Percentiles rank a stretch among this genome's conserved stretches.
Evolutionary conservation across 768 basidiomycete species (phyloP).

Genomic region (Butyriboletus loyo): DNA sequence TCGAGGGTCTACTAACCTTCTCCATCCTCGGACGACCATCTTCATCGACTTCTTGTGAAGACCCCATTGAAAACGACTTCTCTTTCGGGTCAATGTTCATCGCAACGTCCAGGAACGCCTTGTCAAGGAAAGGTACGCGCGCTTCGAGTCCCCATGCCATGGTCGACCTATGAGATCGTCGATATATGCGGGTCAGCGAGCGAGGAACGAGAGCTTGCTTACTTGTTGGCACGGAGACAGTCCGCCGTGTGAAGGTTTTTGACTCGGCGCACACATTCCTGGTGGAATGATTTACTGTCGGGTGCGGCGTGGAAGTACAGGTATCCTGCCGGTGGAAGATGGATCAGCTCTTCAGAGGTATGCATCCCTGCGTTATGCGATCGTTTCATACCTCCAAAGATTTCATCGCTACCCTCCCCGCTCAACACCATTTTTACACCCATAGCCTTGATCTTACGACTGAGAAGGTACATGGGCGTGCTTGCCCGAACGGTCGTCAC

Average conservation of each 20-base stretch:
- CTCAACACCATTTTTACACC: constrained; percentile 99
- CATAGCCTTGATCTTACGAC: constrained; percentile 98
- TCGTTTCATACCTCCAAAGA: constrained; percentile 73
- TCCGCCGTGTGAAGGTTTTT: constrained; percentile 98
- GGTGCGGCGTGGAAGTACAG: constrained; percentile 99
- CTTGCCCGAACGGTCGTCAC: constrained; percentile 97
- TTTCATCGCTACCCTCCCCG: constrained; percentile 97
- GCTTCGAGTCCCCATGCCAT: constrained; percentile 99
- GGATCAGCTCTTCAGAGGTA: constrained; percentile 5
- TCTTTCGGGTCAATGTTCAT: constrained; percentile 87
- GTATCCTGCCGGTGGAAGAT: constrained; percentile 60
- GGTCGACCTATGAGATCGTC: constrained; percentile 63
- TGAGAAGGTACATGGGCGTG: constrained; percentile 98
- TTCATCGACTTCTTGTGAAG: constrained; percentile 65
- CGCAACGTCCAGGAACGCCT: constrained; percentile 88
- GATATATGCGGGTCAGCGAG: not conserved
- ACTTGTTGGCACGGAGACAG: constrained; percentile 98
- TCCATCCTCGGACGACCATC: constrained; percentile 94
- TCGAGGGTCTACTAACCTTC: constrained; percentile 55
- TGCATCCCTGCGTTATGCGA: not conserved
- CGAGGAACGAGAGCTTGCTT: constrained; percentile 18
- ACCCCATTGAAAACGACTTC: constrained; percentile 89
- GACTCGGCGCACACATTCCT: constrained; percentile 90
- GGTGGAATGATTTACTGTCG: constrained; percentile 82
- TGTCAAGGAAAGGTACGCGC: constrained; percentile 98